These are phyloP conservation scores for Pleurotus cornucopiae DNA, from an alignment of 768 basidiomycete species.

Conservation along the genomic window DNA sequence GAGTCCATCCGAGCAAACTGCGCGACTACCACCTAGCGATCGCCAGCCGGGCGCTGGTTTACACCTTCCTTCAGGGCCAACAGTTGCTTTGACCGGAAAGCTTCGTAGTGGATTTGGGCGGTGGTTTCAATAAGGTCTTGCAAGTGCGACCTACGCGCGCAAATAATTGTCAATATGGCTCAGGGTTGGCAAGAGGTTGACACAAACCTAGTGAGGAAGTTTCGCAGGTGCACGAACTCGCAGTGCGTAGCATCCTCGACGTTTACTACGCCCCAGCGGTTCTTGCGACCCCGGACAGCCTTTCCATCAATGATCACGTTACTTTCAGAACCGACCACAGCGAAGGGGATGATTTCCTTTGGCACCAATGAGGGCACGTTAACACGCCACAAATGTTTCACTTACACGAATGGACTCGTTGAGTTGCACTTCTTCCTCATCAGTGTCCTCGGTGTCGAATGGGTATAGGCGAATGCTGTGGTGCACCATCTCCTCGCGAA, in stretches of 20 bases:
- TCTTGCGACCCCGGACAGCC: slow-evolving; percentile 92
- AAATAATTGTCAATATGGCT: not conserved
- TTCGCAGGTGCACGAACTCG: slow-evolving; percentile 95
- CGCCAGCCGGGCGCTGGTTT: slow-evolving; percentile 56
- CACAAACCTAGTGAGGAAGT: slow-evolving; percentile 87
- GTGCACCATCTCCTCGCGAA: slow-evolving; percentile 87
- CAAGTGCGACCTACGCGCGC: slow-evolving; percentile 74
- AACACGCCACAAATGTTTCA: slow-evolving; percentile 8
- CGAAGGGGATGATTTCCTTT: slow-evolving; percentile 93
- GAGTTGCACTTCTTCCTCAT: slow-evolving; percentile 86
- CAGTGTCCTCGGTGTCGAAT: slow-evolving; percentile 94
- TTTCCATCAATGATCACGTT: slow-evolving; percentile 96
- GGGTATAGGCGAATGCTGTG: slow-evolving; percentile 95
- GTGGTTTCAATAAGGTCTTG: slow-evolving; percentile 99
- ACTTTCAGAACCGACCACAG: slow-evolving; percentile 95
- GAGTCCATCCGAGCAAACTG: not conserved
- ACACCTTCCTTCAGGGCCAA: slow-evolving; percentile 96
- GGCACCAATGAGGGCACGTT: slow-evolving; percentile 6
- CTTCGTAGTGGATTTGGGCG: slow-evolving; percentile 98
- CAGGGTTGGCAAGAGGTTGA: not conserved
- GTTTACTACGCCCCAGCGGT: slow-evolving; percentile 98
- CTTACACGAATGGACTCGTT: slow-evolving; percentile 88
- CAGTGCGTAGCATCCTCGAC: slow-evolving; percentile 96
- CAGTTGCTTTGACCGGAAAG: slow-evolving; percentile 98
- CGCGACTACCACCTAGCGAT: not conserved